phyloP scores from a whole-genome alignment of 1,284 basidiomycete species.

The Mycena sp. region DNA sequence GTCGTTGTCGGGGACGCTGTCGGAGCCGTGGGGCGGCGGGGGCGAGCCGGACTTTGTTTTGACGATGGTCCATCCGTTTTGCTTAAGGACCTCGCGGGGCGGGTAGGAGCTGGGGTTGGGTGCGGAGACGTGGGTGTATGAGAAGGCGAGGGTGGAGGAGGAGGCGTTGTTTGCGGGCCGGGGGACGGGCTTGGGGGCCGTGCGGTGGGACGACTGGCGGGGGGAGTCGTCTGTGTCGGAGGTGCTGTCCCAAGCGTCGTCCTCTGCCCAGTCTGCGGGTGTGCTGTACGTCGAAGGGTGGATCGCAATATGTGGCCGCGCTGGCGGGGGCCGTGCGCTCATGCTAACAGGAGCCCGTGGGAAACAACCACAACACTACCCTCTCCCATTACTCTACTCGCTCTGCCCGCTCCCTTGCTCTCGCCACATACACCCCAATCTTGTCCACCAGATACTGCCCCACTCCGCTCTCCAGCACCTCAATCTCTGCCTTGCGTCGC shows the following conservation, averaged over 20 bases:
- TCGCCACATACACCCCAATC: conserved; percentile 11
- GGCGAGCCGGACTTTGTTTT: conserved; percentile 52
- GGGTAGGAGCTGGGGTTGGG: conserved; percentile 84
- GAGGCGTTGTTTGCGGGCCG: conserved; percentile 51
- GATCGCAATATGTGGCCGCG: conserved; percentile 78
- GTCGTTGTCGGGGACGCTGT: conserved; percentile 44
- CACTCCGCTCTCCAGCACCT: conserved; percentile 61
- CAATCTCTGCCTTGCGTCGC: conserved; percentile 89
- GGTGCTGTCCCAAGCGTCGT: conserved; percentile 90
- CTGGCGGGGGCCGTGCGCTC: conserved; percentile 72
- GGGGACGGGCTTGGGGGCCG: conserved; percentile 62
- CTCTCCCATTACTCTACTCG: background rate
- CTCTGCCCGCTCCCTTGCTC: background rate
- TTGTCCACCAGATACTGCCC: conserved; percentile 27
- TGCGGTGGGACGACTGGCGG: conserved; percentile 36
- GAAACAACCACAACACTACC: background rate
- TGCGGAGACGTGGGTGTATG: conserved; percentile 82
- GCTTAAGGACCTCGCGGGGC: conserved; percentile 57
- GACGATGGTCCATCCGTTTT: conserved; percentile 82
- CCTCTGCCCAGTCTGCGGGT: conserved; percentile 76
- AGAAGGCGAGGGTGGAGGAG: conserved; percentile 77
- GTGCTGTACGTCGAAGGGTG: conserved; percentile 65
- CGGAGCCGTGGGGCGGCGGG: conserved; percentile 56
- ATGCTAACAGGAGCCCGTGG: conserved; percentile 45
- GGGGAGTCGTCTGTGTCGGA: conserved; percentile 81